These are phyloP conservation scores for Aspergillus luchuensis DNA, from an alignment of 2,329 filamentous ascomycete species.

Conservation along the genomic window DNA sequence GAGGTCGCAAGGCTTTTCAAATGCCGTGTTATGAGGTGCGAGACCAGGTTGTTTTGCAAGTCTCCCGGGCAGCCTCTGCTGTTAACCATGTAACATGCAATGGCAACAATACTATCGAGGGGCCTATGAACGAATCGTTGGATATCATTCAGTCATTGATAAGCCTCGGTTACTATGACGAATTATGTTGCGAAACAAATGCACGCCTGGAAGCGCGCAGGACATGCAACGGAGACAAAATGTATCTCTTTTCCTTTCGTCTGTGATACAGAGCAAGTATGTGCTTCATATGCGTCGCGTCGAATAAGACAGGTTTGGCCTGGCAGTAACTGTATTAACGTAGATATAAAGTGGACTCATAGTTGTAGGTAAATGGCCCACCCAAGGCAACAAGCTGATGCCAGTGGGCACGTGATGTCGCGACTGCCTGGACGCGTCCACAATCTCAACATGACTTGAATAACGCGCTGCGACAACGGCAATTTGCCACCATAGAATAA, in stretches of 20 bases:
- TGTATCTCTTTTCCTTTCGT: neutral
- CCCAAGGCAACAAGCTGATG: conserved; percentile 15
- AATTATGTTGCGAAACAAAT: neutral
- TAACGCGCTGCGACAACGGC: conserved; percentile 8
- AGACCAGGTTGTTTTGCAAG: neutral
- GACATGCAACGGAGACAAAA: neutral
- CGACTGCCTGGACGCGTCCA: conserved; percentile 38
- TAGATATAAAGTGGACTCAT: neutral
- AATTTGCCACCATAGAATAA: conserved; percentile 28
- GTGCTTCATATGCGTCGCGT: neutral
- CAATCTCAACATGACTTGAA: conserved; percentile 15
- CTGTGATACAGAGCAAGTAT: neutral
- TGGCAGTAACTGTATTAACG: neutral
- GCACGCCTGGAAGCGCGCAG: neutral
- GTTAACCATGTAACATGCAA: no score
- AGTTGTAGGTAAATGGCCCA: neutral
- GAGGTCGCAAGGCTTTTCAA: neutral
- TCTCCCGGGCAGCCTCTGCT: no score
- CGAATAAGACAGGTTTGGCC: neutral
- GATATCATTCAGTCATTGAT: neutral
- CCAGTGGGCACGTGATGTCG: conserved; percentile 39
- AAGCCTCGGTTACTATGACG: neutral
- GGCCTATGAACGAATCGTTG: neutral
- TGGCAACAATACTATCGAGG: neutral
- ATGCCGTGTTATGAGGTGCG: neutral